A percentile compares a stretch with the other conserved stretches of the same genome.
Evolutionary conservation across 768 basidiomycete genomes (phyloP).

Genomic region (Mycena rebaudengoi): DNA sequence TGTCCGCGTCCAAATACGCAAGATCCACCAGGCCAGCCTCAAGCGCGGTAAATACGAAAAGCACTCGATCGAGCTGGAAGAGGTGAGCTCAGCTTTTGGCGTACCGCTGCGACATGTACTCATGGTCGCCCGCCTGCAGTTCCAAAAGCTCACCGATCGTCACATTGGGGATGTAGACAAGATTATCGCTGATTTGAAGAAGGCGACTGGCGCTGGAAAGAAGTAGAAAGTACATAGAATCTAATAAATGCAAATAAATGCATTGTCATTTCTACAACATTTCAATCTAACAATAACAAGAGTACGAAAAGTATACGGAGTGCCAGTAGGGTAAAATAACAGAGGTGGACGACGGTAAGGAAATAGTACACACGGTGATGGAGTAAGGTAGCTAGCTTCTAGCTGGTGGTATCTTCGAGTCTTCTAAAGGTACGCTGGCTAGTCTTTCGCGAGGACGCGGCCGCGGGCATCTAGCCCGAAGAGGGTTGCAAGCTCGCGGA

Average conservation of each 20-base stretch:
- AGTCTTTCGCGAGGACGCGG: constrained; percentile 33
- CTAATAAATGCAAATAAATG: no score
- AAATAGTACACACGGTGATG: no score
- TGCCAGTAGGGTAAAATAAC: no score
- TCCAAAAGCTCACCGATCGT: constrained; percentile 75
- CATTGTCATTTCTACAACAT: no score
- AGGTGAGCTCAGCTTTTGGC: constrained; percentile 52
- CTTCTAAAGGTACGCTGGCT: not conserved
- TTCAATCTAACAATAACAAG: no score
- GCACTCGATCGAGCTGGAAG: constrained; percentile 73
- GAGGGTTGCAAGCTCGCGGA: constrained; percentile 59
- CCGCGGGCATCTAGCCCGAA: constrained; percentile 54
- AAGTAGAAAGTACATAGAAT: not conserved
- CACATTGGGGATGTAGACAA: constrained; percentile 73
- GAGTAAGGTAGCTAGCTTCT: not conserved
- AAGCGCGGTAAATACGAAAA: constrained; percentile 78
- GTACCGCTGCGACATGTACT: not conserved
- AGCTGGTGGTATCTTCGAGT: no score
- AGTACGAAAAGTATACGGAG: no score
- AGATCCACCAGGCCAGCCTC: constrained; percentile 69
- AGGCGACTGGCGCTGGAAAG: constrained; percentile 45
- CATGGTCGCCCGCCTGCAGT: constrained; percentile 50
- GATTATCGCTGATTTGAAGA: constrained; percentile 69
- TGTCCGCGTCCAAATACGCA: constrained; percentile 76
- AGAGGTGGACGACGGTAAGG: no score